These are phyloP conservation scores for Chalciporus sp. DNA, from an alignment of 1,284 basidiomycete species.

Conservation along the genomic window DNA sequence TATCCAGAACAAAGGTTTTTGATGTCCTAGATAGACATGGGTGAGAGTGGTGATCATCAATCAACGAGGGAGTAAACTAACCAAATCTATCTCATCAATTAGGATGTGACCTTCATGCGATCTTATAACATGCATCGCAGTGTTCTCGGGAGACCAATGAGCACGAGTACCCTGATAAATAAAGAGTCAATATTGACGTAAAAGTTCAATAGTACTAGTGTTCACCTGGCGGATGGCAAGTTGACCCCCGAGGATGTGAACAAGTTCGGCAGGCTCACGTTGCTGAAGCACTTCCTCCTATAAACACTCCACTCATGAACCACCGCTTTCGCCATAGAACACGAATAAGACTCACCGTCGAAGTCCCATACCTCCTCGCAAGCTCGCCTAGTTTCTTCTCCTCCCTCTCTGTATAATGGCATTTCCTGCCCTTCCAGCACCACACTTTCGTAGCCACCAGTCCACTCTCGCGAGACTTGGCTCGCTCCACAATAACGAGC, in stretches of 20 bases:
- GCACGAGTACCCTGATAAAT: conserved; percentile 58
- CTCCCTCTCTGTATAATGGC: conserved; percentile 55
- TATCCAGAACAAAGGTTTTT: conserved; percentile 77
- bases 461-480: conserved; percentile 62
- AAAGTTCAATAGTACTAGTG: neutral
- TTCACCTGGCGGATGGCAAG: conserved; percentile 68
- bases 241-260: conserved; percentile 64
- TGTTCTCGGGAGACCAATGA: conserved; percentile 78
- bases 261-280: conserved; percentile 61
- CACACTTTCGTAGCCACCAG: conserved; percentile 70
- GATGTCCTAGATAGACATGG: conserved; percentile 46
- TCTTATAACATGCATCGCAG: conserved; percentile 74
- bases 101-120: conserved; percentile 49
- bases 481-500: conserved; percentile 66
- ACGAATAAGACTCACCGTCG: conserved; percentile 42
- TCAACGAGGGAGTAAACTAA: conserved; percentile 37
- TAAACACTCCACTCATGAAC: conserved; percentile 1
- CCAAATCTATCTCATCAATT: conserved; percentile 76
- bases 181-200: conserved; percentile 6
- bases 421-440: conserved; percentile 68
- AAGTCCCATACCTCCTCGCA: conserved; percentile 68
- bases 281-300: conserved; percentile 59
- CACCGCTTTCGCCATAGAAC: neutral
- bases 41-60: conserved; percentile 5
- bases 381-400: conserved; percentile 68